phyloP scores from a whole-genome alignment of 1,139 yeast species.

The Nematodospora anomalae region DNA sequence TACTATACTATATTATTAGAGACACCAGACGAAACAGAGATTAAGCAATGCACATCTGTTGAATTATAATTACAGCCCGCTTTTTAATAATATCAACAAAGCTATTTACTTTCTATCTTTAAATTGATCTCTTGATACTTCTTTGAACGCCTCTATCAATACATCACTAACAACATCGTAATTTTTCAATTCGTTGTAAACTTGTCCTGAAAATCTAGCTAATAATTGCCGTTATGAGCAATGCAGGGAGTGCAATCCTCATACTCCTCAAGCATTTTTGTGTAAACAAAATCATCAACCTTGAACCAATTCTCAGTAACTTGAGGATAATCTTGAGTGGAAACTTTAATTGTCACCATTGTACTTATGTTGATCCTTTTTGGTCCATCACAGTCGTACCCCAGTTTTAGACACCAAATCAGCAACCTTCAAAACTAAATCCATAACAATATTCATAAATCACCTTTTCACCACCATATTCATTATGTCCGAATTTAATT shows the following conservation, averaged over 20 bases:
- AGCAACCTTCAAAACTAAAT: conserved; percentile 47
- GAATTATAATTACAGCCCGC: no score
- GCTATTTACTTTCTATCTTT: background rate
- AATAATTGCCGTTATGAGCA: conserved; percentile 41
- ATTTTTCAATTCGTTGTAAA: conserved; percentile 58
- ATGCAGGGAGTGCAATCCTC: conserved; percentile 50
- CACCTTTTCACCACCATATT: conserved; percentile 62
- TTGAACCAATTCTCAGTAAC: conserved; percentile 13
- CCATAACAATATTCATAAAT: conserved; percentile 49
- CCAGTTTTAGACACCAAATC: conserved; percentile 40
- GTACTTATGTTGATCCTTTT: conserved; percentile 32
- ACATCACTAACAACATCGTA: conserved; percentile 44
- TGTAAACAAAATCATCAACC: conserved; percentile 11
- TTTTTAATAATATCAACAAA: no score
- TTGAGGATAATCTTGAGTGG: conserved; percentile 22
- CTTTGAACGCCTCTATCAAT: conserved; percentile 18
- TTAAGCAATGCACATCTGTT: no score
- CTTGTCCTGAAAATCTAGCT: conserved; percentile 59
- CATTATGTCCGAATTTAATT: conserved; percentile 46
- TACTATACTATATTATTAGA: no score
- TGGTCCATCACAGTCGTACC: conserved; percentile 33
- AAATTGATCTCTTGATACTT: conserved; percentile 9
- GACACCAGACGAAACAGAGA: no score
- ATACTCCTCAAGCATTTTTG: conserved; percentile 18
- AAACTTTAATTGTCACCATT: conserved; percentile 36